phyloP scores from a whole-genome alignment of 805 yeast species.

The Hemisphaericaspora nanyangensis region DNA sequence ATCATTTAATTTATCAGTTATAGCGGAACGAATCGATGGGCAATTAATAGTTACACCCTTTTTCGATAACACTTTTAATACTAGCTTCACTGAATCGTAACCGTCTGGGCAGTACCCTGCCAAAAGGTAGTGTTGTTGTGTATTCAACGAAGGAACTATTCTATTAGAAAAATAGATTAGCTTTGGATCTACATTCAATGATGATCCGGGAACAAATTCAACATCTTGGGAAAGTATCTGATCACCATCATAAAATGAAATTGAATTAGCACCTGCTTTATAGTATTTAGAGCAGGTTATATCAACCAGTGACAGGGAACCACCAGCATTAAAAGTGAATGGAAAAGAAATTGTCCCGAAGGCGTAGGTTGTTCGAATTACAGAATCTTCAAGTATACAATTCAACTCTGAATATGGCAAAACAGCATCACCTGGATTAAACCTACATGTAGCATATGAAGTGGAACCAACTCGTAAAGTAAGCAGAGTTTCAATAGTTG shows the following conservation, averaged over 20 bases:
- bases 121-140: constrained; percentile 10
- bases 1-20: constrained; percentile 18
- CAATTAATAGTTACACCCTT: constrained; percentile 17
- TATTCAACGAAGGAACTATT: constrained; percentile 11
- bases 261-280: constrained; percentile 17
- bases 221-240: constrained; percentile 9
- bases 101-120: constrained; percentile 19
- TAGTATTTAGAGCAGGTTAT: constrained; percentile 15
- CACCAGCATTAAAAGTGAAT: constrained; percentile 19
- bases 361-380: constrained; percentile 11
- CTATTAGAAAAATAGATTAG: constrained; percentile 3
- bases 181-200: constrained; percentile 3
- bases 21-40: constrained; percentile 14
- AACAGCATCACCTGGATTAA: constrained; percentile 14
- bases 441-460: constrained; percentile 20
- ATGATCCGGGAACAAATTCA: constrained; percentile 6
- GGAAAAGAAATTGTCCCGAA: constrained; percentile 19
- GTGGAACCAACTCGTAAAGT: constrained; percentile 9
- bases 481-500: constrained; percentile 11
- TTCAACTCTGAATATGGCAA: constrained; percentile 13
- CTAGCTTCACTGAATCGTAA: constrained; percentile 18
- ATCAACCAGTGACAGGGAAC: constrained; percentile 13
- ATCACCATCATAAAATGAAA: constrained; percentile 14
- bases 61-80: constrained; percentile 11
- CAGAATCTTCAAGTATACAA: constrained; percentile 16